Percentiles rank a stretch among this genome's conserved stretches.
phyloP scores from a whole-genome alignment of 2,329 filamentous ascomycete species.

The Scytalidium sp. region DNA sequence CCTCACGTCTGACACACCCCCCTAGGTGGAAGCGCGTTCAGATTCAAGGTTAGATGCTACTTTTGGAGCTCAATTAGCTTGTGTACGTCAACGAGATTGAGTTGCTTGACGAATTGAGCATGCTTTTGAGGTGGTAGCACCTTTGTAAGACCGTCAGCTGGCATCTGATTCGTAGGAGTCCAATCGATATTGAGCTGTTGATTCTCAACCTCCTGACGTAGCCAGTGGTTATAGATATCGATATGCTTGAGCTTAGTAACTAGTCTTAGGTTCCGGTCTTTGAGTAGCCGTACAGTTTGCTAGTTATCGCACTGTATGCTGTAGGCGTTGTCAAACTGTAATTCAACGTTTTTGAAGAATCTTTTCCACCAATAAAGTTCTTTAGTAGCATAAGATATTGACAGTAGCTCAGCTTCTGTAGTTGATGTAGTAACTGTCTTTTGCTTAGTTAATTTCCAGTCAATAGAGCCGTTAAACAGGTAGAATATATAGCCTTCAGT shows the following conservation, averaged over 20 bases:
- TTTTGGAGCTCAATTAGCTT: no score
- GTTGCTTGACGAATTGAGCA: slow-evolving; percentile 6
- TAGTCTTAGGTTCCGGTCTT: slow-evolving; percentile 7
- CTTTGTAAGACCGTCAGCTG: slow-evolving; percentile 20
- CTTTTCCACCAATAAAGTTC: not conserved
- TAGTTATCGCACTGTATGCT: slow-evolving; percentile 13
- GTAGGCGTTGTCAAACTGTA: not conserved
- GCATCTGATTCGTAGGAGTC: slow-evolving; percentile 16
- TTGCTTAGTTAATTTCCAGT: not conserved
- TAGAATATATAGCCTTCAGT: not conserved
- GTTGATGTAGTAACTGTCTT: slow-evolving; percentile 5
- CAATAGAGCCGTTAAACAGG: slow-evolving; percentile 1
- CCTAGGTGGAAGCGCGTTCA: no score
- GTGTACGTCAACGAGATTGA: slow-evolving; percentile 33
- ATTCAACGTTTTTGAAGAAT: not conserved
- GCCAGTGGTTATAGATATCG: slow-evolving; percentile 23
- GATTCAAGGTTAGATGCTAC: no score
- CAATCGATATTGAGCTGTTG: slow-evolving; percentile 17
- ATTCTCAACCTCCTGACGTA: slow-evolving; percentile 18
- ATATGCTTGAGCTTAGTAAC: slow-evolving; percentile 19
- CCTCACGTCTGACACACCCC: no score
- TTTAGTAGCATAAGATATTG: not conserved
- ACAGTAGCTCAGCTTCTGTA: slow-evolving; percentile 5
- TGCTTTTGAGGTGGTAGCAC: slow-evolving; percentile 1
- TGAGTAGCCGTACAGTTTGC: slow-evolving; percentile 4